Evolutionary conservation across 306 rosid genomes (phyloP), one percentile per base, ranked within the genome.

Genomic region (Pyrus betulifolia): DNA sequence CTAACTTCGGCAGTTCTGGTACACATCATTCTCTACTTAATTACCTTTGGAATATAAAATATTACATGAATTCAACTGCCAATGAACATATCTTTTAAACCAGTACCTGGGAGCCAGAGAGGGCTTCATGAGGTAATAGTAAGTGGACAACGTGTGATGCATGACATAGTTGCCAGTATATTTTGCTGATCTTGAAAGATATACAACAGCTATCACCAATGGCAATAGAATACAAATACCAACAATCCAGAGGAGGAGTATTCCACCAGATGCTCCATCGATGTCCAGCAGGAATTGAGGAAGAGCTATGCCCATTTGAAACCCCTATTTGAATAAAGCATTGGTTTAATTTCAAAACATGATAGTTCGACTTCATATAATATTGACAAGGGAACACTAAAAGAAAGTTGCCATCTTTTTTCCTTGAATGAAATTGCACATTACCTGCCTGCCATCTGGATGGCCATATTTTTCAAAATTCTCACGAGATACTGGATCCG

Each of bases 241-340:
- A 76, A 96, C 99, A 58, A 96, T 96, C 97, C 99, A 93, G 77
- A 96, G 88, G 79, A 91, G 83, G 62, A 96, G 98, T 79, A 96
- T 88, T 79, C 97, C 99, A 79, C 98, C 98, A 67, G 96, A 91
- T 79, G 97, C 91, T 88, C 98, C 97, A 62, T 92, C 91, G 17
- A 89, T 84, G 63, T 96, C 80, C 67, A 96, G 89, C 75, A 96
- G 81, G 86, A 96, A 92, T 76, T 96, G 93, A 70, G 99, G 98
- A 71, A 96, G 98, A 78, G 98, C 97, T 82, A 92, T 92, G 76
- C 99, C 97, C 99, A 96, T 96, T 92, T 92, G 93, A 76, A 96
- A 96, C 49, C 99, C 99, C 99, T 96, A 85, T 67, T 62, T 18
- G 62, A 79, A 82, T 40, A 83, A 82, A 80, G 55, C 72, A 76